Evolutionary conservation across 257 asterid genomes (phyloP).

Genomic region (Rhazya stricta): DNA sequence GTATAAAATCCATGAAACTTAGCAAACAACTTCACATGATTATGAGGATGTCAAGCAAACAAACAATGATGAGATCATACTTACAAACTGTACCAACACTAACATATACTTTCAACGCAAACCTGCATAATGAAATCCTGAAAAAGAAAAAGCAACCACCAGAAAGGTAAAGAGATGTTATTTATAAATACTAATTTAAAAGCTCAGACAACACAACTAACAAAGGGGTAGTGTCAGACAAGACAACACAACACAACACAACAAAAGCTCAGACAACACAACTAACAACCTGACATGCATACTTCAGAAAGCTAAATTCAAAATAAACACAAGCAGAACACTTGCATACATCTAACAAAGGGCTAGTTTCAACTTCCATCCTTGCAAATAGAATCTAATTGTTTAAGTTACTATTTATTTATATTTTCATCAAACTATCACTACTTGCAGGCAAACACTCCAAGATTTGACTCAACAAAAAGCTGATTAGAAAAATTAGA

Average conservation of each 20-base stretch:
- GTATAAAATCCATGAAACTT: neutral
- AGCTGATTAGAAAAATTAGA: too few relatives aligned
- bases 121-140: conserved; percentile 6
- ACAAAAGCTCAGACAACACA: neutral
- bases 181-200: too few relatives aligned
- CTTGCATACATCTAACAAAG: neutral
- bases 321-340: neutral
- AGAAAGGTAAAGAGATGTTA: neutral
- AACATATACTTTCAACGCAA: neutral
- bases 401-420: neutral
- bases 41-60: neutral
- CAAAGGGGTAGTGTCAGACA: too few relatives aligned
- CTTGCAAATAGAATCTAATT: neutral
- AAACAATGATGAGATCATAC: neutral
- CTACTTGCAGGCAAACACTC: too few relatives aligned
- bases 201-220: neutral
- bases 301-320: neutral
- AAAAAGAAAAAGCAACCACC: neutral
- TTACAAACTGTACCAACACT: neutral
- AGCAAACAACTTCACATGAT: neutral
- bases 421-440: neutral
- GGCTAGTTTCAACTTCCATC: neutral
- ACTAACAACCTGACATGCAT: neutral
- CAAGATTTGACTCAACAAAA: too few relatives aligned
- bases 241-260: too few relatives aligned